Evolutionary conservation across 176 grass and related monocot species (phyloP), one percentile per base, ranked within the genome.

Genomic region (Raddia distichophylla): DNA sequence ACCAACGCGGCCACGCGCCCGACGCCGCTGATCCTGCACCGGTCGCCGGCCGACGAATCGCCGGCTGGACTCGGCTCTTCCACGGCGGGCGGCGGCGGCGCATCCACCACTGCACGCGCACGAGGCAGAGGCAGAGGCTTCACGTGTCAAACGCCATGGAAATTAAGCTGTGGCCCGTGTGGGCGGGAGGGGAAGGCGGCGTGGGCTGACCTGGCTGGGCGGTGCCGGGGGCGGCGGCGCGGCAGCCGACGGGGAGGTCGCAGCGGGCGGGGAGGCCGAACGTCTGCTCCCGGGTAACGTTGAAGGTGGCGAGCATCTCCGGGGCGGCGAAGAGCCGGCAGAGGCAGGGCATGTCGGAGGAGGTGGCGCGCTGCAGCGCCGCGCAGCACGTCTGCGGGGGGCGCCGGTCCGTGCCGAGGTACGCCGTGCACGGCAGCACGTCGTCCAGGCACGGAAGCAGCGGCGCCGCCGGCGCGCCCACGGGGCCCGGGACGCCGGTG

Each of bases 361-460:
- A 77, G 2, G 70, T 70, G 22, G 63, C 82, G 71, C 19, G 50
- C 76, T 56, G 18, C 47, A 85, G 79, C 54, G 87, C 76, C 12
- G 76, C 75, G 87, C 87, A 89, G 87, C 87, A 89, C 82, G 87
- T 80, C 19, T 5, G 15, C 7, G 76, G 52, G 5, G 87, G 87
- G 64, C 37, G 71, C 22, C 52, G 47, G 45, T 54, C 5, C 2
- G 17, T 42, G 62, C 48, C 69, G 55, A 89, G 82, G 87, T 85
- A 89, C 77, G 82, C 82, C 71, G 82, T 80, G 82, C 87, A 89
- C 55, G 87, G 82, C 37, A 85, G 77, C 53, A 89, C 76, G 17
- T 71, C 71, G 46, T 75, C 77, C 56, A 89, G 71, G 82, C 87
- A 89, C 64, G 82, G 47, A 46, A 80, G 11, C 51, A 79, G 75